Evolutionary conservation across 352 stramenopile species (phyloP).

Genomic region (Pythium angustatum): DNA sequence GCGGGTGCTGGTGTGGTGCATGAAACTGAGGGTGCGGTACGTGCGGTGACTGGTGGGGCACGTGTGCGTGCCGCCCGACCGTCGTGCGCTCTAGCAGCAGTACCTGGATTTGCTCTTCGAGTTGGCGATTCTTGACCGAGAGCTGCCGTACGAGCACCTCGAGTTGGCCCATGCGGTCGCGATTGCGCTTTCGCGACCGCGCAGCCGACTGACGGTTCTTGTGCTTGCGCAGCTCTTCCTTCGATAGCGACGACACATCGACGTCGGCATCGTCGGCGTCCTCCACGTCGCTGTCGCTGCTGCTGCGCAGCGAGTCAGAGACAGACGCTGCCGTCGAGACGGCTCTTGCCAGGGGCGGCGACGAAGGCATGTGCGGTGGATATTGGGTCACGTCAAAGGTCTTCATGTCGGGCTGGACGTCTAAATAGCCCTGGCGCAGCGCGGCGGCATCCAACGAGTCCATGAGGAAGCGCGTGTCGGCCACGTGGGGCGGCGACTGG

Average conservation of each 20-base stretch:
- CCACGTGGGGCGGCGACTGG: background rate
- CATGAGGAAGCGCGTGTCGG: constrained; percentile 10
- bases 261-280: constrained; percentile 5
- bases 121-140: constrained; percentile 13
- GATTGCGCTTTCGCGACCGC: constrained; percentile 21
- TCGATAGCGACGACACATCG: constrained; percentile 6
- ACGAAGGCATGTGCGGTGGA: background rate
- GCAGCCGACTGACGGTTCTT: constrained; percentile 31
- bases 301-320: constrained; percentile 4
- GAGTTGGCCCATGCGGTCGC: constrained; percentile 18
- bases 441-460: constrained; percentile 3
- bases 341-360: background rate
- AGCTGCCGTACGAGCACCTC: constrained; percentile 19
- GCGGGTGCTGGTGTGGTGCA: background rate
- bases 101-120: constrained; percentile 9
- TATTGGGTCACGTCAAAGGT: background rate
- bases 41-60: background rate
- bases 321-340: background rate
- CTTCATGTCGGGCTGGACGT: background rate
- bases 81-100: constrained; percentile 4
- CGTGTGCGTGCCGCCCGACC: constrained; percentile 2
- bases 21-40: background rate
- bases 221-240: constrained; percentile 24
- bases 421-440: background rate
- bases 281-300: constrained; percentile 7